Base-by-base conservation (phyloP, 2,329 filamentous ascomycete species). In the Triangularia verruculosa region DNA sequence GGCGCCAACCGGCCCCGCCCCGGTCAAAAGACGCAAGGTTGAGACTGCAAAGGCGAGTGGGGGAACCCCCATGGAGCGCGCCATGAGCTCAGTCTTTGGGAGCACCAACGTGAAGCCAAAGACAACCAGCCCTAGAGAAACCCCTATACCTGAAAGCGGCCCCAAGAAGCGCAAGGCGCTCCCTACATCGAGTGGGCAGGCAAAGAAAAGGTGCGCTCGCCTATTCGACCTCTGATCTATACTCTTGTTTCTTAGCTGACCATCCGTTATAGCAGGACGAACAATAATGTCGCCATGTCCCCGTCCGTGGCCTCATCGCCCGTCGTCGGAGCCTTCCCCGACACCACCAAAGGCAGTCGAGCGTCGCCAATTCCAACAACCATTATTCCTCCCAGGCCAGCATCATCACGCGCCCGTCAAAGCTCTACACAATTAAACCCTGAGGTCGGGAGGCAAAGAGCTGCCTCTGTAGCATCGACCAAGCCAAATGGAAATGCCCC, bases 21-120 rank as follows among this genome's bases (percentile, higher is more conserved):
- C 88, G 2, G 80, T 83, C 24, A 96, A 96, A 78, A 85, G 92
- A 71, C 88, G 93, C 68, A 96, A 93, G 77, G 87, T 91, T 1
- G 92, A 96, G 70, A 91, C 91, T 70, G 87, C 89, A 64, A 77
- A 82, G 9, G 73, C 78, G 13, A 81, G 80, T 65, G 80, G 80
- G 43, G 78, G 76, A 4, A 77, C 78, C 28, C 74, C 80, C 3
- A 86, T 88, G 80, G 90, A 93, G 72, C 86, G 89, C 64, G 86
- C 89, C n/a, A 79, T 89, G 74, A 90, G 86, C 72, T 78, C 77
- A 9, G 84, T 84, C 12, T 81, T 83, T 69, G 82, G 80, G 9
- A 78, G 69, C 59, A 80, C 75, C 67, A 77, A 78, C 64, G 75
- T 83, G 61, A 88, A 89, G 73, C 76, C 82, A 4, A 86, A 85